Evolutionary conservation across 2,329 filamentous ascomycete genomes (phyloP).

Genomic region (Gaeumannomyces tritici): DNA sequence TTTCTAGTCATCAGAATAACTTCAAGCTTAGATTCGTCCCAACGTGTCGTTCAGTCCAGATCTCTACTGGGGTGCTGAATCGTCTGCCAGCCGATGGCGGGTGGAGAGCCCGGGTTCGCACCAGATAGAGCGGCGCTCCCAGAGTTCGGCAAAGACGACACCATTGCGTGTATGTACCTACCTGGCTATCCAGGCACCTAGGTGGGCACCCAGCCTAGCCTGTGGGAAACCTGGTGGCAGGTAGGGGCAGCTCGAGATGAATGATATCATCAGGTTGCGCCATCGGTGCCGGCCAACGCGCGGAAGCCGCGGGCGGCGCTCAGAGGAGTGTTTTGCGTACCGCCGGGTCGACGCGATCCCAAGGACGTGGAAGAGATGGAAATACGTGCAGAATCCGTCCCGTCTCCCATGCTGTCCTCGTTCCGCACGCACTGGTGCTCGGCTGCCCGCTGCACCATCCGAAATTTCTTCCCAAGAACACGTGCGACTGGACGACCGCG

Average conservation of each 20-base stretch:
- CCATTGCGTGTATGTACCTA: too few relatives aligned
- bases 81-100: neutral
- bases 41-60: neutral
- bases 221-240: too few relatives aligned
- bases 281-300: neutral
- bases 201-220: neutral
- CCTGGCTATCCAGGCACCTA: too few relatives aligned
- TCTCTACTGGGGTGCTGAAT: neutral
- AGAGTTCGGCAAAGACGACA: neutral
- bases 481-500: neutral
- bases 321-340: neutral
- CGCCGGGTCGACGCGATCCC: neutral
- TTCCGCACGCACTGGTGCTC: neutral
- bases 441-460: neutral
- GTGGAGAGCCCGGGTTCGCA: neutral
- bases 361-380: neutral
- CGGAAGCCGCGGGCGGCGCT: neutral
- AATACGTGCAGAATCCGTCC: neutral
- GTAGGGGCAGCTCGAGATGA: neutral
- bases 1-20: too few relatives aligned
- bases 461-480: neutral
- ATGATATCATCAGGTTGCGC: neutral
- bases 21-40: neutral
- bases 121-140: too few relatives aligned
- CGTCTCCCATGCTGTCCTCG: neutral